Base-by-base conservation (phyloP, 805 yeast genomes). In the Maudiozyma saulgeensis region DNA sequence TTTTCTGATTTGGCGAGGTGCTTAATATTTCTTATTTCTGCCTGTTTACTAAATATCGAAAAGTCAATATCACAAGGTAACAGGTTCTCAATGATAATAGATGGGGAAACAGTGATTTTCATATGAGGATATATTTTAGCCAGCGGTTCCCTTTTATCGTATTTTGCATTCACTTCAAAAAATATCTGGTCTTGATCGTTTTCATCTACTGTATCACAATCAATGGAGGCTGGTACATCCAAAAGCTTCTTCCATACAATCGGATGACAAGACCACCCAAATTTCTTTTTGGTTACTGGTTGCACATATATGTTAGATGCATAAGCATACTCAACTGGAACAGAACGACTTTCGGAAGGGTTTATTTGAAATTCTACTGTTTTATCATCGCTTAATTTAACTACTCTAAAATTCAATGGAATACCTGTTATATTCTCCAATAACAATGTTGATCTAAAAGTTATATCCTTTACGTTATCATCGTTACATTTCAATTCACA, bases 71-170 rank as follows among this genome's bases (percentile, higher is more conserved):
- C 96, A 61, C 77, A 85, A 0, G 99, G 98, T 45, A 95, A 64
- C 46, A 88, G 69, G 59, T 93, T 93, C 56, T 86, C 89, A 50
- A 93, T 73, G 56, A 86, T 87, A 43, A 93, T 67, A 0, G 99
- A 98, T 0, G 98, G 87, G 0, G 93, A 80, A 6, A 93, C 68
- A 4, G 81, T 75, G 23, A 93, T 68, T 8, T 73, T 76, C 86
- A 91, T 76, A 58, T 87, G 93, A 0, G 99, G 99, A 59, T 87
- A 95, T 1, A 86, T 75, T 50, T 75, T 72, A 0, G 86, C 76
- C 25, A 89, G 68, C 0, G 88, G 89, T 53, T 87, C 95, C n/a
- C 76, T 72, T 16, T 69, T 63, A 53, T 84, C 80, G 63, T 67
- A 84, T 43, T 70, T 66, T 0, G 91, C 88, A 55, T 79, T 84